phyloP scores from a whole-genome alignment of 2,329 filamentous ascomycete species.

The Stagonosporopsis tanaceti region DNA sequence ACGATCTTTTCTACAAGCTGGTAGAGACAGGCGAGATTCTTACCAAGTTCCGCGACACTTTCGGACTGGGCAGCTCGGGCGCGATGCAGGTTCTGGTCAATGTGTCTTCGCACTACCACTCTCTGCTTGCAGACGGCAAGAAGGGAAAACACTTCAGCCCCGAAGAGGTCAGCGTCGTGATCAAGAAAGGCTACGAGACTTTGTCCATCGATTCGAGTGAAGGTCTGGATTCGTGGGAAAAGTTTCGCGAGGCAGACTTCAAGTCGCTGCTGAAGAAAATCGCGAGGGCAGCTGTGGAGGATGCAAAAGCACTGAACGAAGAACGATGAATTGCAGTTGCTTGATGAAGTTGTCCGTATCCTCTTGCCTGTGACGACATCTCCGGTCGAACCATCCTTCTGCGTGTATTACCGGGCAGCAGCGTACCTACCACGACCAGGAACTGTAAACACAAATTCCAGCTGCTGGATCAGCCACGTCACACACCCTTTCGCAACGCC shows the following conservation, averaged over 20 bases:
- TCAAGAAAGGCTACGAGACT: conserved; percentile 96
- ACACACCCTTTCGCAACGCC: background rate
- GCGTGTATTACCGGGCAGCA: background rate
- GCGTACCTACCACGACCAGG: background rate
- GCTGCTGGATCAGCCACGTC: background rate
- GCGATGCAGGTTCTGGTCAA: conserved; percentile 86
- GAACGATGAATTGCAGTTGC: conserved; percentile 25
- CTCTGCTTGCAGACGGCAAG: conserved; percentile 71
- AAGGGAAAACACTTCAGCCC: conserved; percentile 77
- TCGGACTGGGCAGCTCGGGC: conserved; percentile 57
- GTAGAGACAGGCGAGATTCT: conserved; percentile 89
- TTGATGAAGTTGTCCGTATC: background rate
- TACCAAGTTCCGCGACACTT: conserved; percentile 81
- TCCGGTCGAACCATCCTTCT: background rate
- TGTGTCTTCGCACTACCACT: conserved; percentile 86
- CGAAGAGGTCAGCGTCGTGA: conserved; percentile 84
- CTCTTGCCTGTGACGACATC: background rate
- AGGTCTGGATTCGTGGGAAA: conserved; percentile 84
- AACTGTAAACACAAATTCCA: background rate
- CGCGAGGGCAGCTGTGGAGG: conserved; percentile 78
- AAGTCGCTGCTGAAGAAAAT: conserved; percentile 86
- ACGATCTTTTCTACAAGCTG: conserved; percentile 98
- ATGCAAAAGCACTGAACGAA: conserved; percentile 63
- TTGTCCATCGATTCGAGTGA: conserved; percentile 89
- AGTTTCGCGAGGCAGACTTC: conserved; percentile 86